These are phyloP conservation scores for Glarea lozoyensis DNA, from an alignment of 495 filamentous ascomycete genomes.

Conservation along the genomic window DNA sequence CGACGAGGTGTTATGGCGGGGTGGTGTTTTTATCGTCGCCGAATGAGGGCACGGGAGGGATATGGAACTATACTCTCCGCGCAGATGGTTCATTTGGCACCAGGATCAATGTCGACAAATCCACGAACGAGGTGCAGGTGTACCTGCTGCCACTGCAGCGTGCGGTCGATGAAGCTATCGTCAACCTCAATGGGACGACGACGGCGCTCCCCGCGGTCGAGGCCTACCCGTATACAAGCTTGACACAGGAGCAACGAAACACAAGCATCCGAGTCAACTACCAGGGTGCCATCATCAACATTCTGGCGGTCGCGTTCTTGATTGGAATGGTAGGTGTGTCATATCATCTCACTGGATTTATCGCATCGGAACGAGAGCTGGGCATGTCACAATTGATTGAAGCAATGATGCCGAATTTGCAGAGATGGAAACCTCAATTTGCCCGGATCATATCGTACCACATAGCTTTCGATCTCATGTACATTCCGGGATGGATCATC, in stretches of 20 bases:
- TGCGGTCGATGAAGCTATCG: constrained; percentile 66
- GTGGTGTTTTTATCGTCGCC: constrained; percentile 68
- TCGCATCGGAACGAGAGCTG: constrained; percentile 67
- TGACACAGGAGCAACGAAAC: constrained; percentile 53
- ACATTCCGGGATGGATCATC: constrained; percentile 61
- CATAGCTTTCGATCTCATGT: constrained; percentile 57
- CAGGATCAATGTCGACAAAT: constrained; percentile 47
- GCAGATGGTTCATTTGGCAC: constrained; percentile 54
- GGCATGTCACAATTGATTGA: constrained; percentile 75
- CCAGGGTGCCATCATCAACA: constrained; percentile 58
- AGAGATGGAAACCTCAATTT: constrained; percentile 57
- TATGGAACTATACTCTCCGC: constrained; percentile 83
- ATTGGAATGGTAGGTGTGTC: constrained; percentile 55
- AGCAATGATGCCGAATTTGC: constrained; percentile 66
- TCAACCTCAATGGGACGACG: constrained; percentile 32
- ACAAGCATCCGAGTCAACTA: constrained; percentile 54
- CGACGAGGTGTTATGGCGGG: constrained; percentile 65
- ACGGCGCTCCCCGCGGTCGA: constrained; percentile 38
- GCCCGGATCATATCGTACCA: constrained; percentile 59
- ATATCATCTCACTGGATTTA: constrained; percentile 70
- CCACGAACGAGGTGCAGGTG: constrained; percentile 59
- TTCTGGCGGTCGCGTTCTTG: constrained; percentile 59
- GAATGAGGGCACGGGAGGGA: constrained; percentile 47
- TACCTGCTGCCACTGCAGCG: constrained; percentile 72
- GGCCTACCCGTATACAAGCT: constrained; percentile 65